phyloP scores from a whole-genome alignment of 495 filamentous ascomycete species.

The Aspergillus kassunensis region DNA sequence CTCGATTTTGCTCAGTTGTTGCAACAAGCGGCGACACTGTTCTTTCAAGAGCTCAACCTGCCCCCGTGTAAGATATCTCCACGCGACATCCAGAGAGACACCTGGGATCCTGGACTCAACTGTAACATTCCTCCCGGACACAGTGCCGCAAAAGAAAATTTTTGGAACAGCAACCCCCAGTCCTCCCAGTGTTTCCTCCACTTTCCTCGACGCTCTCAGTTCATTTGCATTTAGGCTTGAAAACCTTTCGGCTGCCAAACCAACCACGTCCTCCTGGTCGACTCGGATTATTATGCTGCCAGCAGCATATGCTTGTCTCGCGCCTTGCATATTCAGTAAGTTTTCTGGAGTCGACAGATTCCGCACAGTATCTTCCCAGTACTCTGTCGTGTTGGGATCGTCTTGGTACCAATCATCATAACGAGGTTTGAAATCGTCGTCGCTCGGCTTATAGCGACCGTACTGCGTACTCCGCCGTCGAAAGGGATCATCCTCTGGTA shows the following conservation, averaged over 20 bases:
- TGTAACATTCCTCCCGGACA: constrained; percentile 40
- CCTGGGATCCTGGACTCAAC: constrained; percentile 43
- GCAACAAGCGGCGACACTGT: constrained; percentile 35
- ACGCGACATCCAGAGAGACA: constrained; percentile 42
- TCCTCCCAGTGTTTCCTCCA: constrained; percentile 31
- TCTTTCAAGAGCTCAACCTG: constrained; percentile 34
- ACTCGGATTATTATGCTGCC: constrained; percentile 40
- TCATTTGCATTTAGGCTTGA: constrained; percentile 59
- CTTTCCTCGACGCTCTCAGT: constrained; percentile 35
- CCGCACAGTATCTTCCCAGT: constrained; percentile 35
- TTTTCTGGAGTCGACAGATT: constrained; percentile 31
- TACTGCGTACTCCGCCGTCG: constrained; percentile 34
- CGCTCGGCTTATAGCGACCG: constrained; percentile 39
- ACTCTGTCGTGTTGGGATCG: constrained; percentile 27
- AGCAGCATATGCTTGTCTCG: constrained; percentile 35
- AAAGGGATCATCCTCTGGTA: constrained; percentile 37
- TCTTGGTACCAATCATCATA: constrained; percentile 33
- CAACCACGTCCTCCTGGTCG: constrained; percentile 28
- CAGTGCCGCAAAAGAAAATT: constrained; percentile 37
- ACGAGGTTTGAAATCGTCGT: constrained; percentile 37
- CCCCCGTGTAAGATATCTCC: constrained; percentile 33
- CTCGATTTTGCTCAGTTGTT: constrained; percentile 26
- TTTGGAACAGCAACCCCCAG: constrained; percentile 36
- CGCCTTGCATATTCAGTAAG: constrained; percentile 31
- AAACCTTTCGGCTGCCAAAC: constrained; percentile 26